Evolutionary conservation across 164 flowering plant species (phyloP).

Genomic region (Magnolia changhungtana): DNA sequence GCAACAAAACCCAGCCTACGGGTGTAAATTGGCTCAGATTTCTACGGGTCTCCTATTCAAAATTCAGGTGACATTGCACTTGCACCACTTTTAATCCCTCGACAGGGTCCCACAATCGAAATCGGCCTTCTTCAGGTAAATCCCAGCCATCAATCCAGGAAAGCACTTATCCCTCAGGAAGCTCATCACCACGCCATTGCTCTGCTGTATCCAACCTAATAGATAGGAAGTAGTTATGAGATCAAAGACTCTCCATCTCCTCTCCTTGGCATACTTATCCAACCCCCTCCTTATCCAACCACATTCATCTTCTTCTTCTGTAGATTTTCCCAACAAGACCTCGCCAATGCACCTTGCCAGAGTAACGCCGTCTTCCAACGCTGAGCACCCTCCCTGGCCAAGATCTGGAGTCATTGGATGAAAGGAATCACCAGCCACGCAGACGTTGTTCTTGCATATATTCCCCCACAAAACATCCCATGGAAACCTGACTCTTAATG

Average conservation of each 20-base stretch:
- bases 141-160: slow-evolving; percentile 2
- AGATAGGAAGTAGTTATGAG: slow-evolving; percentile 14
- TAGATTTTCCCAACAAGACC: slow-evolving; percentile 5
- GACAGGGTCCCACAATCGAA: slow-evolving; percentile 11
- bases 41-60: too few relatives aligned
- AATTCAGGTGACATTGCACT: neutral
- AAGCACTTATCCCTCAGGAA: slow-evolving; percentile 17
- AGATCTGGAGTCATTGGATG: slow-evolving; percentile 58
- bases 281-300: slow-evolving; percentile 10
- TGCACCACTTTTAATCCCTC: neutral
- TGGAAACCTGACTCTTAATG: slow-evolving; percentile 32
- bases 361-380: slow-evolving; percentile 10
- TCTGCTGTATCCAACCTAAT: slow-evolving; percentile 15
- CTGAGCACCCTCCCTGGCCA: slow-evolving; percentile 14
- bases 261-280: slow-evolving; percentile 13
- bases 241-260: slow-evolving; percentile 16
- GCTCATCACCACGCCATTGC: slow-evolving; percentile 9
- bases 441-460: slow-evolving; percentile 36
- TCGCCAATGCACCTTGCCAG: slow-evolving; percentile 19
- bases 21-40: too few relatives aligned
- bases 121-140: slow-evolving; percentile 19
- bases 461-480: slow-evolving; percentile 37
- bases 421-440: slow-evolving; percentile 53
- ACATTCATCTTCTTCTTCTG: slow-evolving; percentile 40
- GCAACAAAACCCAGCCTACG: too few relatives aligned